phyloP scores from a whole-genome alignment of 108 stramenopile genomes.

The Parietichytrium sp. region DNA sequence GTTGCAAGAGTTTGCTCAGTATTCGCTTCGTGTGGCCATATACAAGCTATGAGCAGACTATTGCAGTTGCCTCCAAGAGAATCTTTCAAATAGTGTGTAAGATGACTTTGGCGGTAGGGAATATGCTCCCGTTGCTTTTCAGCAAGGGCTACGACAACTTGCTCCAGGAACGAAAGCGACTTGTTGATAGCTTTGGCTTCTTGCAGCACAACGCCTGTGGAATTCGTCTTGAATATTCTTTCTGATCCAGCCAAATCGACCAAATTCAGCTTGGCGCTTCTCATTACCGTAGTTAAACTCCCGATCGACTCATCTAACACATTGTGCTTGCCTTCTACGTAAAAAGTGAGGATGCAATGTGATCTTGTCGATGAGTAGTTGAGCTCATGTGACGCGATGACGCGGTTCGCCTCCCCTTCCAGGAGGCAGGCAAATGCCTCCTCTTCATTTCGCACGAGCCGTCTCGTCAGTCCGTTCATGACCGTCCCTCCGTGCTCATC shows the following conservation, averaged over 20 bases:
- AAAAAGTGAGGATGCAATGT: constrained; percentile 51
- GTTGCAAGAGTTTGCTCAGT: constrained; percentile 47
- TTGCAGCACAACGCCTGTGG: constrained; percentile 38
- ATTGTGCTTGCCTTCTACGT: constrained; percentile 11
- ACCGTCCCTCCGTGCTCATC: not conserved
- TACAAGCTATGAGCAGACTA: constrained; percentile 49
- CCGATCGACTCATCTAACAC: constrained; percentile 4
- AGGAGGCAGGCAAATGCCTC: constrained; percentile 48
- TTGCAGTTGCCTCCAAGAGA: constrained; percentile 50
- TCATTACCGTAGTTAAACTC: too few species aligned
- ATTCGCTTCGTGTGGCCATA: constrained; percentile 50
- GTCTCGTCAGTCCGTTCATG: constrained; percentile 31
- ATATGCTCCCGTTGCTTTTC: constrained; percentile 42
- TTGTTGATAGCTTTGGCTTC: constrained; percentile 54
- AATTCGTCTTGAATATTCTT: constrained; percentile 42
- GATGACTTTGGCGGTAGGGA: constrained; percentile 50
- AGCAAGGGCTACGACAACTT: constrained; percentile 51
- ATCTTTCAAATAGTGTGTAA: constrained; percentile 52
- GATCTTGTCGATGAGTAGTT: constrained; percentile 51
- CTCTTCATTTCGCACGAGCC: constrained; percentile 2
- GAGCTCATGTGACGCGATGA: constrained; percentile 55
- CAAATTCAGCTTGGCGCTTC: constrained; percentile 44
- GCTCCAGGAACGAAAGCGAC: constrained; percentile 53
- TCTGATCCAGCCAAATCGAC: constrained; percentile 55
- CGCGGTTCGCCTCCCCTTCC: constrained; percentile 49